These are phyloP conservation scores for Zygosaccharomyces pseudobailii DNA, from an alignment of 1,139 yeast genomes.

Conservation along the genomic window DNA sequence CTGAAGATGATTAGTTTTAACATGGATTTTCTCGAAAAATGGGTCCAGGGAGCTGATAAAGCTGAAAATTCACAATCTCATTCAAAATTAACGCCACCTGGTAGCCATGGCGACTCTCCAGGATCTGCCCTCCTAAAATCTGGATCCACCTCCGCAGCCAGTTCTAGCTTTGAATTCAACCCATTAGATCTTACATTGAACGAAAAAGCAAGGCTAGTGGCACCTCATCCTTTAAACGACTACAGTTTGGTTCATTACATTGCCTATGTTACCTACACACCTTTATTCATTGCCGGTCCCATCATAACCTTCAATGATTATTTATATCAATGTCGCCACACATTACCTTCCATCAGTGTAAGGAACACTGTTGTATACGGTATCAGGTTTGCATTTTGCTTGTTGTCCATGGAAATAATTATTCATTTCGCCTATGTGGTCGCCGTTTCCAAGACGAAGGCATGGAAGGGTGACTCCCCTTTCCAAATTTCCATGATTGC, in stretches of 20 bases:
- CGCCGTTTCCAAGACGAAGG: slow-evolving; percentile 78
- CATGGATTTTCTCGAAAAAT: slow-evolving; percentile 62
- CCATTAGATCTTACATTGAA: slow-evolving; percentile 32
- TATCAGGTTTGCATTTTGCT: slow-evolving; percentile 61
- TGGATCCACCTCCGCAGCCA: slow-evolving; percentile 22
- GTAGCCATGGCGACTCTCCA: slow-evolving; percentile 1
- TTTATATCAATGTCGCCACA: slow-evolving; percentile 53
- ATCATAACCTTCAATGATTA: slow-evolving; percentile 89
- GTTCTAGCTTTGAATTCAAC: slow-evolving; percentile 27
- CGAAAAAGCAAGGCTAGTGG: slow-evolving; percentile 65
- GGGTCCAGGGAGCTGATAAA: slow-evolving; percentile 21
- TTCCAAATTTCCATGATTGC: slow-evolving; percentile 95
- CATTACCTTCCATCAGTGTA: slow-evolving; percentile 49
- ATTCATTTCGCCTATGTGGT: slow-evolving; percentile 88
- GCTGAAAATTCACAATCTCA: slow-evolving; percentile 1
- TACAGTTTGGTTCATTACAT: slow-evolving; percentile 62
- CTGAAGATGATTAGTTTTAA: slow-evolving; percentile 80
- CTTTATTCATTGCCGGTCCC: slow-evolving; percentile 93
- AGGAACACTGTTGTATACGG: slow-evolving; percentile 60
- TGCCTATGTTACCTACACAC: slow-evolving; percentile 78
- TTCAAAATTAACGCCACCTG: slow-evolving; percentile 3
- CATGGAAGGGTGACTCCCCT: slow-evolving; percentile 88
- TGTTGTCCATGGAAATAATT: slow-evolving; percentile 81
- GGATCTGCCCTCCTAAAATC: not conserved
- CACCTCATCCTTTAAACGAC: slow-evolving; percentile 54